Percentiles rank a stretch among this genome's conserved stretches.
Conservation (phyloP, 129 eudicot genomes). For the Lactuca sativa region DNA sequence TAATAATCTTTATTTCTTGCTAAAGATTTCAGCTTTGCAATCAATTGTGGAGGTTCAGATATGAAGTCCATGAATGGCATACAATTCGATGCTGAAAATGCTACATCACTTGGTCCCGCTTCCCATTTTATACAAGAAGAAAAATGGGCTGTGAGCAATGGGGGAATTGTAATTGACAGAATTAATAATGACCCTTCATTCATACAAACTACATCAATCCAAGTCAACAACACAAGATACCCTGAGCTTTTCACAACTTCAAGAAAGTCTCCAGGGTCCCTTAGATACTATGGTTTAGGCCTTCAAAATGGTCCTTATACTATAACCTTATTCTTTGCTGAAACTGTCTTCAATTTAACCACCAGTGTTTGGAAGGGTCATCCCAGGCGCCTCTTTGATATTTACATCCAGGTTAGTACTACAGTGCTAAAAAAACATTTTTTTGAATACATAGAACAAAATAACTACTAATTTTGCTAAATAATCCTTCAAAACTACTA, state of each 20-base stretch:
- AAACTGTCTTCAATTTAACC: conserved; percentile 34
- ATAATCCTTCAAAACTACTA: too few species aligned
- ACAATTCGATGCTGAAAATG: conserved; percentile 42
- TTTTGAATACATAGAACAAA: too few species aligned
- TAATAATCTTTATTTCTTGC: conserved; percentile 21
- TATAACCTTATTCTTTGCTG: conserved; percentile 45
- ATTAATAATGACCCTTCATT: conserved; percentile 28
- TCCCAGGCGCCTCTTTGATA: conserved; percentile 55
- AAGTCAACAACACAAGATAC: background rate
- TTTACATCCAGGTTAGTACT: conserved; percentile 43
- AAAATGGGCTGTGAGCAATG: conserved; percentile 52
- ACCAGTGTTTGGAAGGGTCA: conserved; percentile 40
- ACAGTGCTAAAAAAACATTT: too few species aligned
- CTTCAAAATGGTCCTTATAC: conserved; percentile 46
- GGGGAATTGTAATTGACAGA: conserved; percentile 35
- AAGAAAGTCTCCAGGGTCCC: conserved; percentile 50
- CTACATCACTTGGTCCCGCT: conserved; percentile 47
- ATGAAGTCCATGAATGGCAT: conserved; percentile 30
- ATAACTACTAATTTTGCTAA: too few species aligned
- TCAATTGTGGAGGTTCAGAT: conserved; percentile 57
- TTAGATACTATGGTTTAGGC: conserved; percentile 60
- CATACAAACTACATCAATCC: conserved; percentile 27
- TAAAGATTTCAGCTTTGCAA: conserved; percentile 49
- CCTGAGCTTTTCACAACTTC: conserved; percentile 21
- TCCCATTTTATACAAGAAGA: conserved; percentile 27